These are phyloP conservation scores for Hydnomerulius pinastri DNA, from an alignment of 768 basidiomycete genomes.

Conservation along the genomic window DNA sequence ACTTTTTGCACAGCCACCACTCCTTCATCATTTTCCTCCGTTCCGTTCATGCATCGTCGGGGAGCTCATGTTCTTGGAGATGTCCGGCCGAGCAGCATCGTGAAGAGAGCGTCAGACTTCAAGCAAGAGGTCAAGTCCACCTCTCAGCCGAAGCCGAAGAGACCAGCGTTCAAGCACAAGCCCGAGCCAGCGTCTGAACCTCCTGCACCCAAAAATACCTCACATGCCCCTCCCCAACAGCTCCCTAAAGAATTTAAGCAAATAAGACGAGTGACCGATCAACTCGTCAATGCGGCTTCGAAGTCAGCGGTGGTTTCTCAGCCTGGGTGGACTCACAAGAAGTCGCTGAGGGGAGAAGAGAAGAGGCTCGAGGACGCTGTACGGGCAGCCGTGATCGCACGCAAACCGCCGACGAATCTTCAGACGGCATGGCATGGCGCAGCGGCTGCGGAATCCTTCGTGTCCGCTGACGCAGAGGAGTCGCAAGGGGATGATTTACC, in stretches of 20 bases:
- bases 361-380: constrained; percentile 36
- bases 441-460: constrained; percentile 10
- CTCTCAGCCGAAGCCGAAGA: constrained; percentile 2
- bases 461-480: constrained; percentile 15
- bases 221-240: neutral
- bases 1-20: constrained; percentile 28
- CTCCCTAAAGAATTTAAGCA: constrained; percentile 5
- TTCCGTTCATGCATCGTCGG: constrained; percentile 32
- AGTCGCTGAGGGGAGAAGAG: constrained; percentile 40
- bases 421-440: constrained; percentile 28
- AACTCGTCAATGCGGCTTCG: constrained; percentile 37
- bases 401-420: constrained; percentile 25
- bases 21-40: constrained; percentile 16
- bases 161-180: too few relatives aligned
- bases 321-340: constrained; percentile 39
- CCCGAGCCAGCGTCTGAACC: neutral
- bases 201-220: neutral
- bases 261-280: constrained; percentile 25
- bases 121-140: neutral
- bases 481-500: constrained; percentile 19
- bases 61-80: constrained; percentile 21
- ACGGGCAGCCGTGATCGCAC: constrained; percentile 1
- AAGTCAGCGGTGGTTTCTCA: constrained; percentile 23
- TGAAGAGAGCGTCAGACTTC: constrained; percentile 9
- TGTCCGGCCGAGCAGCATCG: constrained; percentile 13